These are phyloP conservation scores for Bruguiera parviflora DNA, from an alignment of 345 rosid genomes.

Conservation along the genomic window DNA sequence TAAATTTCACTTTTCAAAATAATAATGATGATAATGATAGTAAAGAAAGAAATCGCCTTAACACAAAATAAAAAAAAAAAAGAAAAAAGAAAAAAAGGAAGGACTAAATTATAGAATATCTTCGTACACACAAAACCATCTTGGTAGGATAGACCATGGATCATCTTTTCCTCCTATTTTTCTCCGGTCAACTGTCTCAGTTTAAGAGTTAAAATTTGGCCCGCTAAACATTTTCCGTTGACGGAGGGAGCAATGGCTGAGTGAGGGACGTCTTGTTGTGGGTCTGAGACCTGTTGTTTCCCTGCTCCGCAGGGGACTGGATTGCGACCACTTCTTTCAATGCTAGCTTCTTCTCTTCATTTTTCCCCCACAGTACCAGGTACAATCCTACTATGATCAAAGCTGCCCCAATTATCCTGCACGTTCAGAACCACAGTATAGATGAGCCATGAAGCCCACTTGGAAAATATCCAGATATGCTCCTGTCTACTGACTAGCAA, in stretches of 20 bases:
- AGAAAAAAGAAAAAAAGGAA: background rate
- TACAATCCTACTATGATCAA: constrained; percentile 77
- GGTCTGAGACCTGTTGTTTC: constrained; percentile 42
- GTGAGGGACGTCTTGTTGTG: constrained; percentile 62
- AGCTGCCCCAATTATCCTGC: constrained; percentile 87
- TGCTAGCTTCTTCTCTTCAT: constrained; percentile 66
- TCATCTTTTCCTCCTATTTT: background rate
- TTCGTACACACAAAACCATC: constrained; percentile 36
- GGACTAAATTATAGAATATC: constrained; percentile 3
- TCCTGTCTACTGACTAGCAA: background rate
- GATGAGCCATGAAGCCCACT: background rate
- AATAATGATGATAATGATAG: too few relatives aligned
- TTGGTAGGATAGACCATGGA: constrained; percentile 8
- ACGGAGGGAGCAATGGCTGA: constrained; percentile 78
- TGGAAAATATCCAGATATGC: background rate
- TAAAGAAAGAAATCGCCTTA: too few relatives aligned
- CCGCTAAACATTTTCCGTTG: constrained; percentile 74
- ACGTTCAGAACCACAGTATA: constrained; percentile 7
- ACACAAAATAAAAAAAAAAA: background rate
- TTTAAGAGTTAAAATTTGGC: constrained; percentile 14
- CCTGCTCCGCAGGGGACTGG: constrained; percentile 61
- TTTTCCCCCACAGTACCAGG: constrained; percentile 91
- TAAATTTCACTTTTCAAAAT: too few relatives aligned
- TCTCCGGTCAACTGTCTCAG: constrained; percentile 4
- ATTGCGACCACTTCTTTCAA: constrained; percentile 50